Conservation (phyloP, 2,329 filamentous ascomycete species). For the Colletotrichum magnum region DNA sequence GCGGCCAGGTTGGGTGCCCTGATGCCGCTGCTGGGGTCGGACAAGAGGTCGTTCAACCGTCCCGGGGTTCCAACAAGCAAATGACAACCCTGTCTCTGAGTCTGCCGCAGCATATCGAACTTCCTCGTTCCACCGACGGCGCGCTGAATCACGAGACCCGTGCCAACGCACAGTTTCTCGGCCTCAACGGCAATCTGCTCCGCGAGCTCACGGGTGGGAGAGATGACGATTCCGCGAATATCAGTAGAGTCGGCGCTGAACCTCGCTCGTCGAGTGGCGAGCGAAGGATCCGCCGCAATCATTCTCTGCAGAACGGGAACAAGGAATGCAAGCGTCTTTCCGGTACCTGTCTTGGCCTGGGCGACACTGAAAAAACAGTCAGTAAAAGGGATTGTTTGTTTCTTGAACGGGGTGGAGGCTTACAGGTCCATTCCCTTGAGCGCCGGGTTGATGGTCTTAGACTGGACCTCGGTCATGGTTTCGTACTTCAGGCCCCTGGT, state of each 20-base stretch:
- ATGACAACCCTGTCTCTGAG: constrained; percentile 84
- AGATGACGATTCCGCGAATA: constrained; percentile 80
- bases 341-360: constrained; percentile 96
- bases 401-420: constrained; percentile 52
- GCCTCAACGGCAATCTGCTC: constrained; percentile 88
- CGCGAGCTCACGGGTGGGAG: constrained; percentile 85
- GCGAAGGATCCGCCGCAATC: constrained; percentile 72
- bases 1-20: constrained; percentile 87
- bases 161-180: constrained; percentile 73
- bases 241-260: constrained; percentile 63
- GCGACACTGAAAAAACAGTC: constrained; percentile 73
- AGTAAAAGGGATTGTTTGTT: constrained; percentile 32
- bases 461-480: constrained; percentile 94
- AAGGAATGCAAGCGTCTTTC: constrained; percentile 95
- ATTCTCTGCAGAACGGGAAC: constrained; percentile 88
- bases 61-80: constrained; percentile 93
- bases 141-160: constrained; percentile 76
- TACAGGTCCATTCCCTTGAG: constrained; percentile 87
- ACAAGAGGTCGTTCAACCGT: constrained; percentile 85
- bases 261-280: constrained; percentile 63
- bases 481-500: constrained; percentile 81
- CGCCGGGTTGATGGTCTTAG: constrained; percentile 84
- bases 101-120: constrained; percentile 73
- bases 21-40: constrained; percentile 74
- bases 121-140: constrained; percentile 97